Evolutionary conservation across 495 filamentous ascomycete species (phyloP).

Genomic region (Neurospora intermedia): DNA sequence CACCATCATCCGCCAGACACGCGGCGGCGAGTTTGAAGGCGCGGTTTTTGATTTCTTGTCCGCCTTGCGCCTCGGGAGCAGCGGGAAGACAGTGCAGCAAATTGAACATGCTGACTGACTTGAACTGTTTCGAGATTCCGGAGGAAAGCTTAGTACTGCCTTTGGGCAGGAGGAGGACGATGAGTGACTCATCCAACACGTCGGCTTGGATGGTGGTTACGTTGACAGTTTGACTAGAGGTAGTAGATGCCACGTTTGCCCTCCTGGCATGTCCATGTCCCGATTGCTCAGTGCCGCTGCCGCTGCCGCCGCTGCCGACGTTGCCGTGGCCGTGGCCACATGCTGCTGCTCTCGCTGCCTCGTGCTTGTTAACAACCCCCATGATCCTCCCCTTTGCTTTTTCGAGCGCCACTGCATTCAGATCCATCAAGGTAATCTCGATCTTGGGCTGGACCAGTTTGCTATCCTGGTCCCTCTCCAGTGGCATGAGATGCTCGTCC

Average conservation of each 20-base stretch:
- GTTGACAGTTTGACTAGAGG: not conserved
- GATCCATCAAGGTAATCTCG: conserved; percentile 20
- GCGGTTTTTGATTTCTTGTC: conserved; percentile 6
- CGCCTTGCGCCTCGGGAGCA: conserved; percentile 1
- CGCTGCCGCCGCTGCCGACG: no score
- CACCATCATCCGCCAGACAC: conserved; percentile 19
- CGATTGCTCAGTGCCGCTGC: not conserved
- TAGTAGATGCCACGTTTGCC: not conserved
- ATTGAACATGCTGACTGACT: conserved; percentile 31
- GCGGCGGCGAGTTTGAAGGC: conserved; percentile 17
- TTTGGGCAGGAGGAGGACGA: not conserved
- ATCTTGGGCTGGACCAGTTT: not conserved
- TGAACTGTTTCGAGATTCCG: conserved; percentile 9
- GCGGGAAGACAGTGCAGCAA: conserved; percentile 30
- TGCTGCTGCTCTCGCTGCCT: not conserved
- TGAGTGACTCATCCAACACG: conserved; percentile 3
- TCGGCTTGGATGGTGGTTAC: conserved; percentile 13
- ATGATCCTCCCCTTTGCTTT: conserved; percentile 8
- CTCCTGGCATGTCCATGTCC: not conserved
- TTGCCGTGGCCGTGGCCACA: not conserved
- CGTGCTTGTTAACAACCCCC: not conserved
- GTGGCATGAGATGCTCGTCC: not conserved
- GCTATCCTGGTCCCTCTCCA: not conserved
- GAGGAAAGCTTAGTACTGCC: not conserved
- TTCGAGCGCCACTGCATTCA: conserved; percentile 16